phyloP scores from a whole-genome alignment of 331 rosid species.

The Cydonia oblonga region DNA sequence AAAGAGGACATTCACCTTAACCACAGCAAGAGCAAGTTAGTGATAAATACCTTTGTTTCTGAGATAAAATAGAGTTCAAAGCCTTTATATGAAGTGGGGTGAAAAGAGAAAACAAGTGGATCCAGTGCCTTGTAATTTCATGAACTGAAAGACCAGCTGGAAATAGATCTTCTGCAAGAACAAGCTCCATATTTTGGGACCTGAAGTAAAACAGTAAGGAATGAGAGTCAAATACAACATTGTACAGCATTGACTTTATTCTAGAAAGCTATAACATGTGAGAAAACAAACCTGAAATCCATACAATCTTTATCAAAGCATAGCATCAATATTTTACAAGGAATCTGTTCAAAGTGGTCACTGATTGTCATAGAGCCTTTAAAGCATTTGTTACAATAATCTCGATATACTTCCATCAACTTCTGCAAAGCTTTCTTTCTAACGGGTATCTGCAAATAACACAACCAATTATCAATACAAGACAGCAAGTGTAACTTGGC shows the following conservation, averaged over 20 bases:
- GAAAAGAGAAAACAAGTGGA: slow-evolving; percentile 67
- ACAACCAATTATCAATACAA: slow-evolving; percentile 4
- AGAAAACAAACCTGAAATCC: slow-evolving; percentile 68
- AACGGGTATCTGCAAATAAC: slow-evolving; percentile 48
- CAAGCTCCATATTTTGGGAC: slow-evolving; percentile 67
- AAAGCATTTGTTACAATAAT: slow-evolving; percentile 66
- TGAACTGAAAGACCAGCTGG: slow-evolving; percentile 43
- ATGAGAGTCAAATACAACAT: slow-evolving; percentile 5
- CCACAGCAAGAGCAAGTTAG: neutral
- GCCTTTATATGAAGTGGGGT: slow-evolving; percentile 56
- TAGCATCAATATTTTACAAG: slow-evolving; percentile 80
- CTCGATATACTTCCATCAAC: slow-evolving; percentile 61
- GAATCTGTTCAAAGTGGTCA: slow-evolving; percentile 66
- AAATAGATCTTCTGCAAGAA: slow-evolving; percentile 65
- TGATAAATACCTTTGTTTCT: slow-evolving; percentile 64
- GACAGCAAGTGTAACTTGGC: slow-evolving; percentile 4
- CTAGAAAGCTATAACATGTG: slow-evolving; percentile 10
- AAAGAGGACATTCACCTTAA: neutral
- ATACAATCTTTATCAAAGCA: slow-evolving; percentile 83
- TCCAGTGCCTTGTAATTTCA: slow-evolving; percentile 89
- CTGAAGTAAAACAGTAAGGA: slow-evolving; percentile 27
- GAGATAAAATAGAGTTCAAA: slow-evolving; percentile 48
- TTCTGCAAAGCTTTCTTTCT: slow-evolving; percentile 69
- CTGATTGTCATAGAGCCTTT: slow-evolving; percentile 43
- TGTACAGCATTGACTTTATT: slow-evolving; percentile 10